phyloP scores from a whole-genome alignment of 345 rosid species.

The Citrus inodora region DNA sequence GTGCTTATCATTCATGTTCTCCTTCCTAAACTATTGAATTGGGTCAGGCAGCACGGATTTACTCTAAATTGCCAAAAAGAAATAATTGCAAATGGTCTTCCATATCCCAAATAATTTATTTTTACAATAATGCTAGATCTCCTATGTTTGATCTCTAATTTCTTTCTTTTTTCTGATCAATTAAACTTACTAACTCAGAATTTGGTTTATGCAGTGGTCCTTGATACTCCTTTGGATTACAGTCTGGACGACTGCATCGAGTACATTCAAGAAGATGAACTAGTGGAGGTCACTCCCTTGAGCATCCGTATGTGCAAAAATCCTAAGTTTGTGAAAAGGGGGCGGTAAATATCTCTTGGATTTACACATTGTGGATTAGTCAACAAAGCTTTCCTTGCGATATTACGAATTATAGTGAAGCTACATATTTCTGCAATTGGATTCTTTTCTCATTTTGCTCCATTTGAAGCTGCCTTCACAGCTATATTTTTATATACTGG shows the following conservation, averaged over 20 bases:
- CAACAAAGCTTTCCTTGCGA: slow-evolving; percentile 3
- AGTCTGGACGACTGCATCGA: slow-evolving; percentile 96
- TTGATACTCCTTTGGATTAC: slow-evolving; percentile 82
- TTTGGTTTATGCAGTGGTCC: slow-evolving; percentile 56
- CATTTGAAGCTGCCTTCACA: background rate
- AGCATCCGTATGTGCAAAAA: slow-evolving; percentile 90
- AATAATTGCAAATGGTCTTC: background rate
- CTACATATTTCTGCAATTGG: background rate
- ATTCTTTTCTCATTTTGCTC: background rate
- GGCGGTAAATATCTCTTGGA: slow-evolving; percentile 29
- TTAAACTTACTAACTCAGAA: background rate
- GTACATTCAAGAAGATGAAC: slow-evolving; percentile 93
- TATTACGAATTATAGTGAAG: background rate
- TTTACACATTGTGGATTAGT: background rate
- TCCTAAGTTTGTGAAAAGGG: slow-evolving; percentile 64
- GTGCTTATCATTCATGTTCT: background rate
- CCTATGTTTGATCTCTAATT: background rate
- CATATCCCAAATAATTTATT: background rate
- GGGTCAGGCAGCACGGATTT: background rate
- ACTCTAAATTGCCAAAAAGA: background rate
- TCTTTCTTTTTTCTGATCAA: no score
- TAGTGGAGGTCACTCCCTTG: slow-evolving; percentile 91
- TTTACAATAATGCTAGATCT: background rate
- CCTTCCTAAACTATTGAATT: background rate
- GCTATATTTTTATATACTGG: background rate